Percentiles rank a stretch among this genome's conserved stretches.
These are phyloP conservation scores for Beauveria pseudobassiana DNA, from an alignment of 2,329 filamentous ascomycete genomes.

Conservation along the genomic window DNA sequence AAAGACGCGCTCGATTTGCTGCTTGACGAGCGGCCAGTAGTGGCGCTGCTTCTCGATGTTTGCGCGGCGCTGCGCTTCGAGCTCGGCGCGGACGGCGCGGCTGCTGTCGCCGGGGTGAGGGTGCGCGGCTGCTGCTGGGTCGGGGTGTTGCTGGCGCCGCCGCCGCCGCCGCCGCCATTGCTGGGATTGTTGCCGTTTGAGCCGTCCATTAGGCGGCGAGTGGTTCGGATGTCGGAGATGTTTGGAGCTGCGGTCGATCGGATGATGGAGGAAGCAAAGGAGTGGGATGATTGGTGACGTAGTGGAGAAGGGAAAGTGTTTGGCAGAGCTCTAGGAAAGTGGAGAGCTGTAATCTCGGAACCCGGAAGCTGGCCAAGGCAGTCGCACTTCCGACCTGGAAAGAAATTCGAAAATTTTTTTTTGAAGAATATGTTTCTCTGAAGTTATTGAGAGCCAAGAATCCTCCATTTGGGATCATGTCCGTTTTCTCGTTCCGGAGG, in stretches of 20 bases:
- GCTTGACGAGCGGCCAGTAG: constrained; percentile 23
- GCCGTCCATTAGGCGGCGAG: not conserved
- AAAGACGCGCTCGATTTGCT: constrained; percentile 26
- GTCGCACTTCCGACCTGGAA: not conserved
- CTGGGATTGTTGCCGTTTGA: not conserved
- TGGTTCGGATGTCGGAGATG: not conserved
- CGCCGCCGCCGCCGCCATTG: not conserved
- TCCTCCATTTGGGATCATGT: too few relatives aligned
- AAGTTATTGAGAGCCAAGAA: not conserved
- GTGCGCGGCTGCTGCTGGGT: not conserved
- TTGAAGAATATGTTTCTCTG: not conserved
- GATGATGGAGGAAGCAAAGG: not conserved
- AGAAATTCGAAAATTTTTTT: not conserved
- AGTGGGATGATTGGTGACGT: not conserved
- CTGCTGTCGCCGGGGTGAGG: constrained; percentile 10
- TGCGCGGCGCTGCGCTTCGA: constrained; percentile 26
- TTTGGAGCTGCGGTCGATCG: not conserved
- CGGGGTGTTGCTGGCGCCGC: not conserved
- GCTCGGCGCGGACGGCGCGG: constrained; percentile 21
- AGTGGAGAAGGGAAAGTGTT: not conserved
- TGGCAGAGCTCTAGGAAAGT: constrained; percentile 2
- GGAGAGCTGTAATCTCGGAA: not conserved
- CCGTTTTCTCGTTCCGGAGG: not conserved
- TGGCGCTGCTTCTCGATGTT: constrained; percentile 22
- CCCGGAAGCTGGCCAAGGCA: not conserved